These are phyloP conservation scores for Thielaviopsis populi DNA, from an alignment of 2,329 filamentous ascomycete species.

Conservation along the genomic window DNA sequence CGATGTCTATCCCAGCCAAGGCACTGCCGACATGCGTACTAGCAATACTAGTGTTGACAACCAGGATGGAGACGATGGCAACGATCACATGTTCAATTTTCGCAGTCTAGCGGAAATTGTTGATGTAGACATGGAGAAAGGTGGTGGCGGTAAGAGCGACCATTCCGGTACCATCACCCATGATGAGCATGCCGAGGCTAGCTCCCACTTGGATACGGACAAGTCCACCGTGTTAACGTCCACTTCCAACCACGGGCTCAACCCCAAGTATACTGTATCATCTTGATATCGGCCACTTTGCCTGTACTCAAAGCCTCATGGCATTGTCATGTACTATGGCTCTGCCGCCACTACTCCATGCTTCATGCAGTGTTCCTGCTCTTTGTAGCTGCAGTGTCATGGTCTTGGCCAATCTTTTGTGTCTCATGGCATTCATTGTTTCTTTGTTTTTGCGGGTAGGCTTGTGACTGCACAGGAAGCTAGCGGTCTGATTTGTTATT, in stretches of 20 bases:
- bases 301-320: neutral
- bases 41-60: conserved; percentile 39
- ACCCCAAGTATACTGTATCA: neutral
- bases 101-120: conserved; percentile 75
- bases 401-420: neutral
- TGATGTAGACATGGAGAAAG: conserved; percentile 37
- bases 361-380: neutral
- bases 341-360: no score
- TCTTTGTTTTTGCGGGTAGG: neutral
- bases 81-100: conserved; percentile 85
- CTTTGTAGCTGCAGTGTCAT: neutral
- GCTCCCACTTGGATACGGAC: neutral
- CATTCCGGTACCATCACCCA: conserved; percentile 8
- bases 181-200: conserved; percentile 7
- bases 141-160: conserved; percentile 1
- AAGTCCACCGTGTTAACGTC: neutral
- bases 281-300: neutral
- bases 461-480: neutral
- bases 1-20: conserved; percentile 33
- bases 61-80: conserved; percentile 36
- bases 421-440: neutral
- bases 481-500: neutral
- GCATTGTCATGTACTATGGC: neutral
- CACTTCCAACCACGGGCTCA: neutral
- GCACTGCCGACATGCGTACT: conserved; percentile 34